Base-by-base conservation (phyloP, 1,139 yeast species). In the Blastobotrys serpentis region DNA sequence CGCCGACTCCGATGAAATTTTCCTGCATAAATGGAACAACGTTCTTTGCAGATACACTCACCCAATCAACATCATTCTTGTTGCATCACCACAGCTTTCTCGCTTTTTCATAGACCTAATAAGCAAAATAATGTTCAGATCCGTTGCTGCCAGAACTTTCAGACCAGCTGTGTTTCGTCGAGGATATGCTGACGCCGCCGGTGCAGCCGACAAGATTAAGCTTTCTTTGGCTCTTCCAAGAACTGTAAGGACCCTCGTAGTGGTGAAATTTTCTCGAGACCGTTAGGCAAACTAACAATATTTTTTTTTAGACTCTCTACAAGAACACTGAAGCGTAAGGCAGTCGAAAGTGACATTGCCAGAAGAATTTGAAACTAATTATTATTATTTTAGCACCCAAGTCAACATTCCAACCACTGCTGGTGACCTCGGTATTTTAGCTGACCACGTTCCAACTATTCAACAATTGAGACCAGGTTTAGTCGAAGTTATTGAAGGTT, bases 391-490 rank as follows among this genome's bases (percentile, higher is more conserved):
- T 70, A 72, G 85, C 70, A 73, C 86, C 61, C 99, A 92, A 77
- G 98, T 94, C 61, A 92, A 92, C 76, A 78, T 92, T 63, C 98
- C 99, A 66, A 92, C 96, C 56, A 79, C 86, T 66, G 84, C 95
- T 60, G 99, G 99, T 70, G 95, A 87, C 69, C 82, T 92, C 73
- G 99, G 99, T 86, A 82, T 92, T 60, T 78, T 92, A 68, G 97
- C 98, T 64, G 85, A 88, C 77, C 99, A 92, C 81, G 96, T 92
- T 67, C 98, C 99, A 65, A 84, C 87, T 66, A 90, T 92, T 59
- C 98, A 94, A 75, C 96, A 94, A 78, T 82, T 92, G 70, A 82
- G 85, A 69, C 96, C 98, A 63, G 99, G 99, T 71, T 79, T 94
- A 56, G 86, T 92, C 63, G 97, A 90, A 73, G 82, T 92, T 67